Percentiles rank a stretch among this genome's conserved stretches.
These are phyloP conservation scores for Styphnolobium japonicum DNA, from an alignment of 306 rosid species.

Conservation along the genomic window DNA sequence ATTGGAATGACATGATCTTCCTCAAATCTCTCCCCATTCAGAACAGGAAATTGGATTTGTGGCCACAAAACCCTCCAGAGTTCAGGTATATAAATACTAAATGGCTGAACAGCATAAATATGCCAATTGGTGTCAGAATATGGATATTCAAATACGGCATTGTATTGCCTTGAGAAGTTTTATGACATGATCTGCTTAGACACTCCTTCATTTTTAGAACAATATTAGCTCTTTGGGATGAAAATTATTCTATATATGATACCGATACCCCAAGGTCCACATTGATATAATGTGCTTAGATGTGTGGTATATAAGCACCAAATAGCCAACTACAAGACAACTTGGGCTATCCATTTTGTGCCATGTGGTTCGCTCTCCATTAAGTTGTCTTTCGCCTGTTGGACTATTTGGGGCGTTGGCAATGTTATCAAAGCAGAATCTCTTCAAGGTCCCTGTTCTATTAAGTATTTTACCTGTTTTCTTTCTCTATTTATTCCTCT, in stretches of 20 bases:
- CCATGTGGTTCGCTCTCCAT: not conserved
- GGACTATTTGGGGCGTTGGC: not conserved
- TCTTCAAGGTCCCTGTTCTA: no score
- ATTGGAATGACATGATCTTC: constrained; percentile 59
- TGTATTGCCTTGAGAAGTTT: not conserved
- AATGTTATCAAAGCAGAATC: not conserved
- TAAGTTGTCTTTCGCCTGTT: not conserved
- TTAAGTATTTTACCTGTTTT: not conserved
- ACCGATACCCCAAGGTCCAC: not conserved
- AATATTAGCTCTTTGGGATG: not conserved
- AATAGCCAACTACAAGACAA: constrained; percentile 2
- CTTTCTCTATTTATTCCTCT: not conserved
- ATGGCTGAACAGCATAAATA: not conserved
- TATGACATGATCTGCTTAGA: not conserved
- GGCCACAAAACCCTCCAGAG: constrained; percentile 51
- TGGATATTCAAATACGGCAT: constrained; percentile 1
- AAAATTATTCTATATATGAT: not conserved
- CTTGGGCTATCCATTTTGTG: not conserved
- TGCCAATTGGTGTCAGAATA: not conserved
- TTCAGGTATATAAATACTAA: constrained; percentile 32
- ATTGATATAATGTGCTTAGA: not conserved
- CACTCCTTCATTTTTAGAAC: not conserved
- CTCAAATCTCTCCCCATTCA: constrained; percentile 40
- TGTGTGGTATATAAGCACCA: not conserved
- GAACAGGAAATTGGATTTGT: constrained; percentile 36